Base-by-base conservation (phyloP, 768 basidiomycete species). In the Tulasnella sp. region DNA sequence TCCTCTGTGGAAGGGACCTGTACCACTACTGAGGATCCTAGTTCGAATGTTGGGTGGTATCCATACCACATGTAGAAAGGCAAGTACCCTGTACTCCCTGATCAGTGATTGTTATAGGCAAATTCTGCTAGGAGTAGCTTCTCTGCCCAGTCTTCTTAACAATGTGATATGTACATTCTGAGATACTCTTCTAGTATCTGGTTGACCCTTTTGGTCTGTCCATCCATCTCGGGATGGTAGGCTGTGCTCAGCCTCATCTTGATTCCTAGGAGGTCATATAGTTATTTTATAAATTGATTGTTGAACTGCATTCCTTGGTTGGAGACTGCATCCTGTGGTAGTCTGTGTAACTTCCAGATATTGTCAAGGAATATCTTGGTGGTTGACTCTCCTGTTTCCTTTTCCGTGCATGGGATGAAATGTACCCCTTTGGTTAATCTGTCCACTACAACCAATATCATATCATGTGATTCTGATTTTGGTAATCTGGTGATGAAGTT, bases 201-300 rank as follows among this genome's bases (percentile, higher is more conserved):
- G 41, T 59, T 58, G 15, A 63, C 64, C 14, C 67, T 60, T 62
- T 74, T 71, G 0, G 71, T 70, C 25, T 66, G 68, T 49, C 69
- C 68, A 50, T 76, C 70, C 2, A 71, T 70, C 62, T 76, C 67
- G 0, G 73, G 75, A 49, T 77, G 76, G 57, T 72, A 77, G 0
- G 72, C 72, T 0, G 73, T 74, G 2, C 69, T 72, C 12, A 61
- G 54, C 8, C 7, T 66, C 29, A n/a, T 69, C 67, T 62, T 25
- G 15, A 42, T 31, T 8, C 57, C 60, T 0, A 71, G 49, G 4
- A 19, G 34, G 17, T 67, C 63, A 58, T 67, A 62, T 2, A 67
- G 36, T 41, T 11, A 12, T 31, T 23, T n/a, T 7, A 15, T 25
- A 25, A 59, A 59, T 12, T 59, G n/a, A 15, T 35, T 19, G 9